Percentiles rank a stretch among this genome's conserved stretches.
phyloP scores from a whole-genome alignment of 768 basidiomycete species.

The Jaapia argillacea region DNA sequence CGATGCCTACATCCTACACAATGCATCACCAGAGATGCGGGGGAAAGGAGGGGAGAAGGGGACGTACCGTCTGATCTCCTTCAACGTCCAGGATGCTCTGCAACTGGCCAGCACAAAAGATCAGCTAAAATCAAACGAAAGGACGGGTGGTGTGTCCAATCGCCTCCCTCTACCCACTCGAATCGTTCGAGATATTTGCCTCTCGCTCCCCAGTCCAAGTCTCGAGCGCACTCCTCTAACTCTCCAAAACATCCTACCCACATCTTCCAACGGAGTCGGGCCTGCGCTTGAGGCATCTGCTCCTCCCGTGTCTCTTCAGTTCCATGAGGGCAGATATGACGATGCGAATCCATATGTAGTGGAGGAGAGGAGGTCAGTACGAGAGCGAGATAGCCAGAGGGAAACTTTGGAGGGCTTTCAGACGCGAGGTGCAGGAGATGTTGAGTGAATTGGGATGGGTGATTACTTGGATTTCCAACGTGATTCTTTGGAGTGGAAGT shows the following conservation, averaged over 20 bases:
- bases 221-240: conserved; percentile 87
- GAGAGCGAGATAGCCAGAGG: conserved; percentile 56
- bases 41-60: conserved; percentile 1
- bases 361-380: conserved; percentile 69
- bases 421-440: conserved; percentile 66
- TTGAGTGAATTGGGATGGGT: conserved; percentile 81
- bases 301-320: conserved; percentile 62
- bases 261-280: conserved; percentile 73
- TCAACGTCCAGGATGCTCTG: conserved; percentile 82
- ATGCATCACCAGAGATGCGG: conserved; percentile 34
- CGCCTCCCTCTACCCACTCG: conserved; percentile 84
- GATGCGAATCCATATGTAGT: conserved; percentile 19
- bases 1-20: conserved; percentile 93
- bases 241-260: conserved; percentile 80
- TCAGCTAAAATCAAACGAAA: not conserved
- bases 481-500: conserved; percentile 45
- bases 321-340: conserved; percentile 75
- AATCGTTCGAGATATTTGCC: conserved; percentile 79
- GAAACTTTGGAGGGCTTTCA: conserved; percentile 65
- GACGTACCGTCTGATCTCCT: conserved; percentile 83
- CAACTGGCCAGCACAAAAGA: not conserved
- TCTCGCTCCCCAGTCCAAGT: conserved; percentile 97
- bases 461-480: conserved; percentile 93
- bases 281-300: conserved; percentile 74
- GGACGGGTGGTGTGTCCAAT: conserved; percentile 81